Percentiles rank a stretch among this genome's conserved stretches.
Conservation (phyloP, 2,329 filamentous ascomycete species). For the Botrytis fabae region DNA sequence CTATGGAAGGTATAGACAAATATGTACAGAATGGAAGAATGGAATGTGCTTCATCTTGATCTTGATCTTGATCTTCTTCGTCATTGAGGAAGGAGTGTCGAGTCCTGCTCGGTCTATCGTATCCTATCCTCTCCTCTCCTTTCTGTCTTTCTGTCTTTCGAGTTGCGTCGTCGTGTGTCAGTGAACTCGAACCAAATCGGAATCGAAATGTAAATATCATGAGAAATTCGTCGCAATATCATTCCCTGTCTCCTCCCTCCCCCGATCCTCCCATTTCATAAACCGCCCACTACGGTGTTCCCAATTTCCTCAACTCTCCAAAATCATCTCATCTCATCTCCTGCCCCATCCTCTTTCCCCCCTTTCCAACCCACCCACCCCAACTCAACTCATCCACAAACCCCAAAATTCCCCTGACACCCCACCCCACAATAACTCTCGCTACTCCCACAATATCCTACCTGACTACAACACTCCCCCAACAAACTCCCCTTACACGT, state of each 20-base stretch:
- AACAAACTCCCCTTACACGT: conserved; percentile 21
- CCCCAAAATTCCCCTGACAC: conserved; percentile 11
- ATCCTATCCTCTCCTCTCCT: no score
- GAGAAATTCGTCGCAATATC: neutral
- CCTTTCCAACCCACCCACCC: neutral
- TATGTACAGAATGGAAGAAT: neutral
- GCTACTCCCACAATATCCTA: conserved; percentile 1
- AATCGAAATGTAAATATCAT: neutral
- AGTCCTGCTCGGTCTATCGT: neutral
- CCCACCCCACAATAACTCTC: conserved; percentile 7
- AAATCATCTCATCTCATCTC: neutral
- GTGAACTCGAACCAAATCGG: neutral
- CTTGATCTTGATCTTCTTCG: neutral
- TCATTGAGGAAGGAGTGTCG: neutral
- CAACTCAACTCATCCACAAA: conserved; percentile 7
- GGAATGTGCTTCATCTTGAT: no score
- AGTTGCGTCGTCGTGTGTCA: neutral
- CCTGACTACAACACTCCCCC: conserved; percentile 18
- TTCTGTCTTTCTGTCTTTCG: neutral
- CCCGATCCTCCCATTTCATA: neutral
- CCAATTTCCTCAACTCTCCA: neutral
- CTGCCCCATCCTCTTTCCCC: neutral
- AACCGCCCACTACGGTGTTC: neutral
- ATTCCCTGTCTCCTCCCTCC: no score
- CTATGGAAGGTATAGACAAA: neutral